These are phyloP conservation scores for Pyrus bretschneideri DNA, from an alignment of 306 rosid genomes.

Conservation along the genomic window DNA sequence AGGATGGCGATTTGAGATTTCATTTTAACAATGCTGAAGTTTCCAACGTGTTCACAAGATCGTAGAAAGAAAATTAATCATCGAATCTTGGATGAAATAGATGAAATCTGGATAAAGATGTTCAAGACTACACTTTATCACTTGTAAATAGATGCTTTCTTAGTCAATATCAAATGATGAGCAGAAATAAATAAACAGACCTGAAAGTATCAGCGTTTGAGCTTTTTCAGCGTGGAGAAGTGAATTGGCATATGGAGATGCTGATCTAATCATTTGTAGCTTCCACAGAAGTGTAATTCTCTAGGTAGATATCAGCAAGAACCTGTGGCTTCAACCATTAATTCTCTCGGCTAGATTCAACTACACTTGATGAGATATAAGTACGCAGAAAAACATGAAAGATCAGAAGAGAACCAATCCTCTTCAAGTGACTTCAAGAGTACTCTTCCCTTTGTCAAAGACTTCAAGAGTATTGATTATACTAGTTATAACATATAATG, in stretches of 20 bases:
- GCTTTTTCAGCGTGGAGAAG: conserved; percentile 73
- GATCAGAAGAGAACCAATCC: not conserved
- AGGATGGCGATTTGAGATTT: no score
- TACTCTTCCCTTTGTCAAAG: no score
- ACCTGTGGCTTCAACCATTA: conserved; percentile 47
- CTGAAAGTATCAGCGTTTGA: conserved; percentile 73
- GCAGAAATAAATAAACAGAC: conserved; percentile 25
- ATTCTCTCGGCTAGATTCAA: conserved; percentile 14
- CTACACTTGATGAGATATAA: conserved; percentile 13
- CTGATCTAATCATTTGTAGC: conserved; percentile 62
- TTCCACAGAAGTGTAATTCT: conserved; percentile 75
- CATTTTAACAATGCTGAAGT: not conserved
- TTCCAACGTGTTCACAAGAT: no score
- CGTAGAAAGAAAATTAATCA: no score
- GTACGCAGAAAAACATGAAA: not conserved
- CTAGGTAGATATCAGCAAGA: conserved; percentile 63
- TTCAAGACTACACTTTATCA: no score
- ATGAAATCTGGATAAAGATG: no score
- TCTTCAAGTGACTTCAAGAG: not conserved
- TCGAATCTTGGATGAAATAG: no score
- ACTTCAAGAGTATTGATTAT: no score
- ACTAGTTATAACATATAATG: not conserved
- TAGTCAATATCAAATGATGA: not conserved
- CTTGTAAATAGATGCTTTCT: not conserved
- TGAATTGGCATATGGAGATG: conserved; percentile 60